Percentiles rank a stretch among this genome's conserved stretches.
Evolutionary conservation across 164 flowering plant species (phyloP).

Genomic region (Magnolia changhungtana): DNA sequence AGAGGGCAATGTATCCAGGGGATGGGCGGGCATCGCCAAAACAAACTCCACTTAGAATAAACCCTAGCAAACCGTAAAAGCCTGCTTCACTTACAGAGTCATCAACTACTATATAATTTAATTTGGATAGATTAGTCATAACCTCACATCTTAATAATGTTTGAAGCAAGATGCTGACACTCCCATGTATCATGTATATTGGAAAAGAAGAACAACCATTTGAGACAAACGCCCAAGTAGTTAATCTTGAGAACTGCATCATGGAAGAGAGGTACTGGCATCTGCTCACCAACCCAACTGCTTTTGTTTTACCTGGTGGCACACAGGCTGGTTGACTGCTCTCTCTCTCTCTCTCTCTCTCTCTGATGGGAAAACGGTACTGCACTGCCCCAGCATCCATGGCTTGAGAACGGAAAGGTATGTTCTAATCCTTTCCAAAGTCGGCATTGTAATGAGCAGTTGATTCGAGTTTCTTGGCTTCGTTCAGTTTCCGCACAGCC

Average conservation of each 20-base stretch:
- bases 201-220: neutral
- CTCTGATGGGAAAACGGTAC: neutral
- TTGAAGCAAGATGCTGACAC: too few species aligned
- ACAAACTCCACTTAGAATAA: too few species aligned
- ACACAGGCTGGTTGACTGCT: neutral
- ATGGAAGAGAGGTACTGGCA: neutral
- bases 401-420: slow-evolving; percentile 7
- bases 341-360: neutral
- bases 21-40: too few species aligned
- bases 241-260: neutral
- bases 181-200: neutral
- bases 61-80: too few species aligned
- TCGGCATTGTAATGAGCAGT: slow-evolving; percentile 80
- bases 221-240: neutral
- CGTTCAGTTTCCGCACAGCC: slow-evolving; percentile 86
- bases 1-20: too few species aligned
- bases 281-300: neutral
- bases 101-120: too few species aligned
- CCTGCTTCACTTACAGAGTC: too few species aligned
- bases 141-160: too few species aligned
- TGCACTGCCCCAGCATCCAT: slow-evolving; percentile 30
- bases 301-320: neutral
- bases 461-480: slow-evolving; percentile 91
- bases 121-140: too few species aligned
- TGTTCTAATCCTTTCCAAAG: slow-evolving; percentile 70